Conservation (phyloP, 179 eudicot genomes). For the Heliamphora pulchella region DNA sequence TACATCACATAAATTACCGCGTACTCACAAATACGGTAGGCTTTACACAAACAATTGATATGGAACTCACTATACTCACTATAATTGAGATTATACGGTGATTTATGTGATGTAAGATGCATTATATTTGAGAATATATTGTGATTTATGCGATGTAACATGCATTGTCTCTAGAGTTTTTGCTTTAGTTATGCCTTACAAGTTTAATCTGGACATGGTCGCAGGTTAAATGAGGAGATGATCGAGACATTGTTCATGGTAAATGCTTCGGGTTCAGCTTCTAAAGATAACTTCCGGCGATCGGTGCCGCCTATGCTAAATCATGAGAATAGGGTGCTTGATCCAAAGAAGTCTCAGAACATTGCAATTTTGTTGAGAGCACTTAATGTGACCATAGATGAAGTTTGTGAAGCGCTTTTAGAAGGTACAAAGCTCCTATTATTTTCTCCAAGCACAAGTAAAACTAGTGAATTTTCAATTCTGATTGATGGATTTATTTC, state of each 20-base stretch:
- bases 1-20: too few relatives aligned
- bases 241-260: constrained; percentile 85
- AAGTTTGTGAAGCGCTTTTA: constrained; percentile 77
- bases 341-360: constrained; percentile 91
- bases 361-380: constrained; percentile 81
- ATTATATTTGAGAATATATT: too few relatives aligned
- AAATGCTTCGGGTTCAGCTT: constrained; percentile 28
- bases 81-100: too few relatives aligned
- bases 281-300: constrained; percentile 34
- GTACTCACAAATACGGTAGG: too few relatives aligned
- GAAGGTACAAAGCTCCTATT: constrained; percentile 48
- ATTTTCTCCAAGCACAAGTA: not conserved
- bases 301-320: constrained; percentile 26
- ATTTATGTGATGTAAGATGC: too few relatives aligned
- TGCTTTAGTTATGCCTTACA: not conserved
- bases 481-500: not conserved
- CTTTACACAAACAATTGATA: too few relatives aligned
- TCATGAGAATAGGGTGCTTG: constrained; percentile 61
- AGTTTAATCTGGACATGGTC: constrained; percentile 9
- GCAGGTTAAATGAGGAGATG: constrained; percentile 94
- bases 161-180: too few relatives aligned
- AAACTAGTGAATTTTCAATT: not conserved
- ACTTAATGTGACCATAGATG: constrained; percentile 77
- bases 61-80: too few relatives aligned
- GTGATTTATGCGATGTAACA: too few relatives aligned